Evolutionary conservation across 441 rosid genomes (phyloP).

Genomic region (Syzygium syzygioides): DNA sequence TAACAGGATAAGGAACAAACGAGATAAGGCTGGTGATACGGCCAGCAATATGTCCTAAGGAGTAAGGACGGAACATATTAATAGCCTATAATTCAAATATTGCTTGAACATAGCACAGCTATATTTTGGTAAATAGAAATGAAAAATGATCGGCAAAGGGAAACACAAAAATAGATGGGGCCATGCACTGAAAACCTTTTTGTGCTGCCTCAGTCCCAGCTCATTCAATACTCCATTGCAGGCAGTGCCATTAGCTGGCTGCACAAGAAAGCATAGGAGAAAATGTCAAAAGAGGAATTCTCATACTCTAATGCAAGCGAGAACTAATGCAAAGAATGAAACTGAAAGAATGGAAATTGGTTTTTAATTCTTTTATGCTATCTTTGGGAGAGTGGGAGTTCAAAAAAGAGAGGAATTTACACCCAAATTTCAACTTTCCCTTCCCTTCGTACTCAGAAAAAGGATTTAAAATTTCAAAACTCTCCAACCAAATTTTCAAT

Average conservation of each 20-base stretch:
- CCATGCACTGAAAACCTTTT: conserved; percentile 63
- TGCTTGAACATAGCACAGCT: not conserved
- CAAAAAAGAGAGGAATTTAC: not conserved
- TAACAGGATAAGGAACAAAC: conserved; percentile 17
- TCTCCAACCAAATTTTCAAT: not conserved
- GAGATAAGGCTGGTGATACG: not conserved
- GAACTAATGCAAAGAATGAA: not conserved
- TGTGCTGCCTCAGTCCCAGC: conserved; percentile 53
- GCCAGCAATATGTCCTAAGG: not conserved
- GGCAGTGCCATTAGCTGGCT: conserved; percentile 35
- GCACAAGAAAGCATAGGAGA: conserved; percentile 10
- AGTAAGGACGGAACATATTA: not conserved
- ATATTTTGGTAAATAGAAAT: not conserved
- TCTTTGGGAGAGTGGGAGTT: not conserved
- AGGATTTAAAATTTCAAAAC: not conserved
- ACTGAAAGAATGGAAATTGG: not conserved
- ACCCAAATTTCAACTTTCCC: not conserved
- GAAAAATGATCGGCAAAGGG: not conserved
- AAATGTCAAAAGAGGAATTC: not conserved
- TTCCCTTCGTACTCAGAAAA: not conserved
- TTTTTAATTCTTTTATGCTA: not conserved
- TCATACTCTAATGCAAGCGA: not conserved
- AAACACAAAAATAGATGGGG: not conserved
- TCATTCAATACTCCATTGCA: conserved; percentile 39
- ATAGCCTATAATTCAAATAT: not conserved